These are phyloP conservation scores for Sanghuangporus sanghuang DNA, from an alignment of 1,284 basidiomycete species.

Conservation along the genomic window DNA sequence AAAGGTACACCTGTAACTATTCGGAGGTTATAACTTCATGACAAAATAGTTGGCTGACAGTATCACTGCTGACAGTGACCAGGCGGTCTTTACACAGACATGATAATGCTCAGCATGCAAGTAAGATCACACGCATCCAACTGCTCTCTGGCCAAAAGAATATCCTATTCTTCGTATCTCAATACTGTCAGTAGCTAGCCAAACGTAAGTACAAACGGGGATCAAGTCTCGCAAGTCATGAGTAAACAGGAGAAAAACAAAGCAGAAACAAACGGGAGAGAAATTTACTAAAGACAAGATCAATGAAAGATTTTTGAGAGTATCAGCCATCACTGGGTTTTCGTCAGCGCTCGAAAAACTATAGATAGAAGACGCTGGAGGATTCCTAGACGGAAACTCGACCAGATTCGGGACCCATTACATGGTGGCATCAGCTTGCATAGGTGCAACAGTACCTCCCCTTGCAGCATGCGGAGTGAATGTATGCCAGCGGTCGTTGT, in stretches of 20 bases:
- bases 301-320: neutral
- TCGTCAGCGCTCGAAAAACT: neutral
- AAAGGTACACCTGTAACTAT: no score
- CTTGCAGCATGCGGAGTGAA: constrained; percentile 82
- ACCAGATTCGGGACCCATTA: neutral
- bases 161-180: neutral
- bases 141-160: neutral
- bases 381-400: neutral
- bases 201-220: neutral
- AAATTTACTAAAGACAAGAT: neutral
- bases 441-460: constrained; percentile 65
- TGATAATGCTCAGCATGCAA: neutral
- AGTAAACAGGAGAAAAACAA: neutral
- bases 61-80: constrained; percentile 20
- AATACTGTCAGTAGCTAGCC: neutral
- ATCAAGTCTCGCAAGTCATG: neutral
- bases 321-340: neutral
- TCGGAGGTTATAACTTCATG: no score
- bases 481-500: constrained; percentile 90
- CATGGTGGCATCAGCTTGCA: constrained; percentile 40
- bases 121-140: no score
- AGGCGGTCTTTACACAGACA: neutral
- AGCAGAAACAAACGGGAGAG: neutral
- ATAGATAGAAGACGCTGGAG: neutral
- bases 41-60: neutral